phyloP scores from a whole-genome alignment of 129 eudicot species.

The Arctium lappa region DNA sequence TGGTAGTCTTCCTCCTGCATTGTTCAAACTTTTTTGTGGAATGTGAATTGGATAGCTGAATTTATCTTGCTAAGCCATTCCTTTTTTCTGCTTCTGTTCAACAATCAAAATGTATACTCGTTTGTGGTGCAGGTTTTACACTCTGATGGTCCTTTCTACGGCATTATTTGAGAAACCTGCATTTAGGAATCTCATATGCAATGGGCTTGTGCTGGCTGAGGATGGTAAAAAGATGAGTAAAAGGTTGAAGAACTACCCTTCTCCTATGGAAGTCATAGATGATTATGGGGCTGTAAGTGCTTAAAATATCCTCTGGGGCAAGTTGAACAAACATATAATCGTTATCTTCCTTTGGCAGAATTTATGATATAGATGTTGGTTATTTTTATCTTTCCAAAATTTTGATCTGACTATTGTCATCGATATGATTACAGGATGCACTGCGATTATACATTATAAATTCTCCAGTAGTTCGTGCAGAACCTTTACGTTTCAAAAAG shows the following conservation, averaged over 20 bases:
- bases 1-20: neutral
- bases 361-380: neutral
- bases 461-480: conserved; percentile 97
- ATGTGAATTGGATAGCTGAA: neutral
- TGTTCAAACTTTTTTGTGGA: neutral
- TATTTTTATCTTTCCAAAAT: neutral
- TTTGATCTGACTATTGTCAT: neutral
- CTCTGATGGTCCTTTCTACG: conserved; percentile 90
- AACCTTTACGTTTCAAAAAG: conserved; percentile 81
- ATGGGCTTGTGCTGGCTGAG: conserved; percentile 94
- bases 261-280: conserved; percentile 74
- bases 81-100: neutral
- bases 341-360: conserved; percentile 1
- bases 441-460: conserved; percentile 77
- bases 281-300: conserved; percentile 83
- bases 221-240: conserved; percentile 97
- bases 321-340: neutral
- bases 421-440: conserved; percentile 53
- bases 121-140: conserved; percentile 63
- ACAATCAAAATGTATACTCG: neutral
- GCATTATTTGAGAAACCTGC: conserved; percentile 90
- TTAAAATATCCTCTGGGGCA: neutral
- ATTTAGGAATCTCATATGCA: conserved; percentile 85
- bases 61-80: neutral
- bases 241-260: conserved; percentile 83